Evolutionary conservation across 129 eudicot species (phyloP).

Genomic region (Escallonia rubra): DNA sequence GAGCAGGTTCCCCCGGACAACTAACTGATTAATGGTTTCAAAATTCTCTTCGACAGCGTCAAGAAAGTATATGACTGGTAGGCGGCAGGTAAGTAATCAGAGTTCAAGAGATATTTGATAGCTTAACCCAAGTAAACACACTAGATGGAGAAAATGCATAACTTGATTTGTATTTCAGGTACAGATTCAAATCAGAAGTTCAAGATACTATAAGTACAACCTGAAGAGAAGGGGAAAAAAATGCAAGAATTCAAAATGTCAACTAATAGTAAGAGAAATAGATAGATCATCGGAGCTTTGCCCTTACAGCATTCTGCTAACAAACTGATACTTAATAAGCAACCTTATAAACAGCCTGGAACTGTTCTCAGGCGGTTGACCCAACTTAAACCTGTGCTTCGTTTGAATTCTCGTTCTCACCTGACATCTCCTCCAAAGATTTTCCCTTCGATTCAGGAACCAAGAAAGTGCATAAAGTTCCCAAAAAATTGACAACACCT

Average conservation of each 20-base stretch:
- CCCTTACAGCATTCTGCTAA: neutral
- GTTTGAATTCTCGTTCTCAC: slow-evolving; percentile 43
- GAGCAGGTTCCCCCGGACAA: neutral
- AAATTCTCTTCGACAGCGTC: neutral
- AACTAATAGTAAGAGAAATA: neutral
- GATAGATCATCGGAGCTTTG: neutral
- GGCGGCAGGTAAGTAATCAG: neutral
- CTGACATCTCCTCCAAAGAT: slow-evolving; percentile 70
- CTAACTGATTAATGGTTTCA: neutral
- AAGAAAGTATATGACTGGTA: neutral
- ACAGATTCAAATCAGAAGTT: neutral
- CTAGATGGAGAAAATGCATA: neutral
- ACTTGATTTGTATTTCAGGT: neutral
- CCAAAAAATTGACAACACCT: slow-evolving; percentile 55
- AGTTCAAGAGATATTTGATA: neutral
- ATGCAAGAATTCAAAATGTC: neutral
- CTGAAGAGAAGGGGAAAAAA: neutral
- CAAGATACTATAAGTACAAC: neutral
- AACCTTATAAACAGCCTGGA: neutral
- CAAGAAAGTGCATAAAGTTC: slow-evolving; percentile 54
- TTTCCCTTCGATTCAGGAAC: slow-evolving; percentile 79
- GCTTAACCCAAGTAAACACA: neutral
- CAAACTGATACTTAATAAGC: neutral
- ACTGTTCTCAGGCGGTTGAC: neutral
- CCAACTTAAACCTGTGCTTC: neutral